Evolutionary conservation across 2,329 filamentous ascomycete species (phyloP), one percentile per base, ranked within the genome.

Genomic region (Hypoxylon sp.): DNA sequence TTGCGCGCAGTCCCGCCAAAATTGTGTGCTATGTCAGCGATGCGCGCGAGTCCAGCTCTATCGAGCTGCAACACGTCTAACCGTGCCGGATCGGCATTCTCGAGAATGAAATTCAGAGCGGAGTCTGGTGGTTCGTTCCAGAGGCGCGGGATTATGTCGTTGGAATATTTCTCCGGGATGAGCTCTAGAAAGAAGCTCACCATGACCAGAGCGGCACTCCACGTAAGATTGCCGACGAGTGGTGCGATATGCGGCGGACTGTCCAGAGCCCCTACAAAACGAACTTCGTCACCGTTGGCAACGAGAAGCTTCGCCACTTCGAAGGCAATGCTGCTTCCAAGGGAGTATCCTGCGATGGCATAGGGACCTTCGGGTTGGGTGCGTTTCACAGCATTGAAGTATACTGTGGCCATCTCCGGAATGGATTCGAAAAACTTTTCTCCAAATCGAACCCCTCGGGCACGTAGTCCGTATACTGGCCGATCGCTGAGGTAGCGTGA

Each of bases 271-370:
- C 68, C 78, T 0, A 78, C 62, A 62, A 80, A 81, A 0, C 57
- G 34, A 1, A 81, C 75, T 21, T 63, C 60, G 3, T 73, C 68
- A 0, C 70, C 71, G 2, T 65, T 43, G 12, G 20, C 41, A 34
- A 79, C 71, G 6, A 82, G 68, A 1, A 55, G 19, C 63, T 82
- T 82, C 9, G 71, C 68, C 0, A 77, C 63, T 59, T 82, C 79
- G 46, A 80, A 82, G 0, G 77, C 75, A 81, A 51, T 59, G 78
- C 78, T 0, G 69, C 57, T 2, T 79, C 79, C 59, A 75, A 81
- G 5, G 69, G 37, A 75, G 59, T 82, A 82, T 1, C 80, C 79
- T 0, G 75, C 74, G 1, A 83, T 61, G 0, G 75, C 75, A 55
- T 83, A 83, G 0, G 79, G 79, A 0, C 80, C 78, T 0, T 64